A percentile compares a stretch with the other conserved stretches of the same genome.
phyloP scores from a whole-genome alignment of 2,329 filamentous ascomycete species.

The Geoglossum cookeanum region DNA sequence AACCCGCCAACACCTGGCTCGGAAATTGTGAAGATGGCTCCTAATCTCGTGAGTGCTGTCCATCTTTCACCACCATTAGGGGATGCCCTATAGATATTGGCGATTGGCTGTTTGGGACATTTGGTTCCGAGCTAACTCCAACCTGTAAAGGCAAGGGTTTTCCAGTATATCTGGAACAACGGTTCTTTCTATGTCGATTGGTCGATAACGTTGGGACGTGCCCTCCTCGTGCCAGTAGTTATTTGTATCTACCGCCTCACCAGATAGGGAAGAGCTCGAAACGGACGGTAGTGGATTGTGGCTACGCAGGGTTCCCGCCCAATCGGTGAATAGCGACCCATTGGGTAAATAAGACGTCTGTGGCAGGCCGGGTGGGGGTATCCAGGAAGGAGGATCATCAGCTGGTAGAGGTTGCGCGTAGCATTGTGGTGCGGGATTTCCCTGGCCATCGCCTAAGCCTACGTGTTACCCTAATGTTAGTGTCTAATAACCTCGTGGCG shows the following conservation, averaged over 20 bases:
- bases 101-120: not conserved
- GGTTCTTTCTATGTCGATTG: not conserved
- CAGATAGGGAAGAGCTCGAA: not conserved
- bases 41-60: not conserved
- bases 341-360: not conserved
- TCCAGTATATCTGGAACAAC: not conserved
- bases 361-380: not conserved
- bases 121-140: not conserved
- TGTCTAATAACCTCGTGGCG: too few species aligned
- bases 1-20: too few species aligned
- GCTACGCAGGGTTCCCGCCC: not conserved
- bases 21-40: too few species aligned
- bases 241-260: not conserved
- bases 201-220: not conserved
- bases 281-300: not conserved
- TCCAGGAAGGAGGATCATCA: not conserved
- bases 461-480: not conserved
- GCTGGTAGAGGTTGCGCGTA: not conserved
- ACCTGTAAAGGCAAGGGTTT: not conserved
- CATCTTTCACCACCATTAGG: not conserved
- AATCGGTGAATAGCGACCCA: not conserved
- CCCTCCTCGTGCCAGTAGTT: not conserved
- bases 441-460: not conserved
- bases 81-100: not conserved
- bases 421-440: not conserved